phyloP scores from a whole-genome alignment of 129 eudicot genomes.

The sunflower (Helianthus annuus) region HanXRQr2.0-SUNRISE NC_035446.2:114757911-114758410 shows the following conservation, averaged over 20 bases:
- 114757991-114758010: slow-evolving; percentile 44
- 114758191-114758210: slow-evolving; percentile 43
- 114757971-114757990: slow-evolving; percentile 54
- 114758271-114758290: slow-evolving; percentile 62
- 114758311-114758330: slow-evolving; percentile 76
- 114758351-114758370: slow-evolving; percentile 82
- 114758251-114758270: slow-evolving; percentile 63
- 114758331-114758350: slow-evolving; percentile 84
- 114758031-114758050: slow-evolving; percentile 56
- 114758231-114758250: slow-evolving; percentile 64
- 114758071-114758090: slow-evolving; percentile 86
- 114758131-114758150: slow-evolving; percentile 5
- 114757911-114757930: slow-evolving; percentile 54
- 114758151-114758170: slow-evolving; percentile 21
- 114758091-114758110: slow-evolving; percentile 43
- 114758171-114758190: slow-evolving; percentile 60
- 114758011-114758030: slow-evolving; percentile 63
- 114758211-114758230: slow-evolving; percentile 54
- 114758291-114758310: slow-evolving; percentile 57
- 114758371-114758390: slow-evolving; percentile 89
- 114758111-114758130: slow-evolving; percentile 4
- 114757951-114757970: slow-evolving; percentile 91
- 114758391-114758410: neutral
- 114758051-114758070: slow-evolving; percentile 80
- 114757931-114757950: slow-evolving; percentile 52